phyloP scores from a whole-genome alignment of 140 eudicot genomes.

The Anethum foeniculum region DNA sequence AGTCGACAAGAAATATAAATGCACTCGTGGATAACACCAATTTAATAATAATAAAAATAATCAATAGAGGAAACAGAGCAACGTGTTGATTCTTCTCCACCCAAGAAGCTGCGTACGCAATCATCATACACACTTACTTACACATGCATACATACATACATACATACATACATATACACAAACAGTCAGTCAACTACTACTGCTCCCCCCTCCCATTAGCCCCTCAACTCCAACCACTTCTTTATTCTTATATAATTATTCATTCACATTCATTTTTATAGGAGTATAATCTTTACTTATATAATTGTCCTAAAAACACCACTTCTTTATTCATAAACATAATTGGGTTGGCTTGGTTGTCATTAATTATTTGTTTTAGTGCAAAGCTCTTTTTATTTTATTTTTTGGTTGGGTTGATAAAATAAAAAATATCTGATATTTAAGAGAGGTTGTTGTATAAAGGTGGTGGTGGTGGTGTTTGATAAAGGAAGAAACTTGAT shows the following conservation, averaged over 20 bases:
- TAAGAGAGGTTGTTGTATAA: neutral
- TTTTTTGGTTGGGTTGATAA: neutral
- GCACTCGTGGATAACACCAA: neutral
- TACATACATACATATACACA: neutral
- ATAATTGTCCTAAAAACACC: neutral
- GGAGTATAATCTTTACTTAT: neutral
- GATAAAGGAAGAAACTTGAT: slow-evolving; percentile 8
- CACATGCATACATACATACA: neutral
- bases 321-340: neutral
- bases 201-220: slow-evolving; percentile 2
- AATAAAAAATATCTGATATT: neutral
- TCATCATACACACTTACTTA: neutral
- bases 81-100: slow-evolving; percentile 9
- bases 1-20: slow-evolving; percentile 3
- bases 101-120: slow-evolving; percentile 13
- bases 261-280: neutral
- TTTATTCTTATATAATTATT: neutral
- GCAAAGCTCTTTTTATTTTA: neutral
- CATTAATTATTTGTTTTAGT: neutral
- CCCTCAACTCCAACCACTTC: neutral
- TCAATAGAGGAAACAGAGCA: neutral
- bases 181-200: slow-evolving; percentile 6
- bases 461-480: neutral
- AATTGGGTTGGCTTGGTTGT: slow-evolving; percentile 5
- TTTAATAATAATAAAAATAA: neutral